Evolutionary conservation across 2,329 filamentous ascomycete species (phyloP), one percentile per base, ranked within the genome.

Genomic region (Scedosporium aurantiacum): DNA sequence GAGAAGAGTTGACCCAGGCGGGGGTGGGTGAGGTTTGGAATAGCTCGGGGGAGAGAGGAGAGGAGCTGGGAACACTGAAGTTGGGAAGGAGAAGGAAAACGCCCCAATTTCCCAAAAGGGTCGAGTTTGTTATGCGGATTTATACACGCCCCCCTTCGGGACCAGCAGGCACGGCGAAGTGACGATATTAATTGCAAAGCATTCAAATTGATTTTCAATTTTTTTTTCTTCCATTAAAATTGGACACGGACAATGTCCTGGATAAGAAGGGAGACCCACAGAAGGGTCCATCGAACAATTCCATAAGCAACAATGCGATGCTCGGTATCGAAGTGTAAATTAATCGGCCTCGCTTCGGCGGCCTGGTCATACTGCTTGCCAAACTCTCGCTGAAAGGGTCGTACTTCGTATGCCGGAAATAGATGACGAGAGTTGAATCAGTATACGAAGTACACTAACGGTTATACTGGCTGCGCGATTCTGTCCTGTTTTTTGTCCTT

Each of bases 41-140:
- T 43, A 59, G 37, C 28, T 14, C 16, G 21, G 10, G 43, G 2
- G 16, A 28, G 41, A 28, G 25, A 28, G 25, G 25, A 28, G 25
- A 25, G 27, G 32, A 27, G n/a, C 21, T 16, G 32, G 21, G 18
- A 25, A n/a, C n/a, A n/a, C n/a, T n/a, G n/a, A n/a, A 47, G 16
- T 67, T 63, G 65, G 69, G 69, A 71, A 68, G 66, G 71, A 73
- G 72, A 66, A 70, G 63, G 65, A 63, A 61, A 67, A 69, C 71
- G 70, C 66, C 70, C 69, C 69, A 75, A 76, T 76, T 77, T 78
- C 76, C 76, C 72, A 75, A 76, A 72, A 59, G 63, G 69, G 72
- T 68, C 66, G 67, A 67, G 67, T 65, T 75, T 72, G 71, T 79
- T 67, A 79, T 79, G 76, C 76, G 69, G n/a, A 18, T 58, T 16